Evolutionary conservation across 352 stramenopile species (phyloP), one percentile per base, ranked within the genome.

Genomic region (Phytopythium litorale): DNA sequence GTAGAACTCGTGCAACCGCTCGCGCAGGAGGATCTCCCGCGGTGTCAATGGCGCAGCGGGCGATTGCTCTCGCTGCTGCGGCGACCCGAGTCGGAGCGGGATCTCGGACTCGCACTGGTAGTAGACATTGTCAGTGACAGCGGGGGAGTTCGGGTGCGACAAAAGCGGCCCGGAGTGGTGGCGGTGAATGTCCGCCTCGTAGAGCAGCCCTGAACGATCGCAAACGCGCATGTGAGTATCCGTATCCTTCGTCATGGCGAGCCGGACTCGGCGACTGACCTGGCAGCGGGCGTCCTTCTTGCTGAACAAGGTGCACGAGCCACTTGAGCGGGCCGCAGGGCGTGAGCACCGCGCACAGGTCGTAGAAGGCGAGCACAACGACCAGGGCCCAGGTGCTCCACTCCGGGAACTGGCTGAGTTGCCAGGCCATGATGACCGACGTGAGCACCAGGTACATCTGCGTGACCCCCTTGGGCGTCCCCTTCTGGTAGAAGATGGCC

Each of bases 321-420:
- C 90, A 96, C 62, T 98, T 98, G 28, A 99, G 72, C 23, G 98
- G 98, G 6, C 98, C 98, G 75, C 96, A 99, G 0, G 98, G 98
- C n/a, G 97, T 98, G n/a, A 99, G 73, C 9, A 99, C 98, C 4
- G 98, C 98, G 66, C 96, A 99, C n/a, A 99, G 73, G 78, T 99
- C 98, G 75, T 99, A 99, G 40, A 99, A 89, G 1, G 96, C 98
- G 40, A 99, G 81, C 54, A 99, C 96, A 15, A 98, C 84, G 19
- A 97, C 80, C 5, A 98, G 69, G 0, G 87, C 87, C 91, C 91
- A 98, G 16, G 88, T 96, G 53, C 82, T 97, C 89, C 89, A 98
- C 64, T 98, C 92, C 37, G 97, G 96, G 59, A 99, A 98, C 72
- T 98, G 92, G 2, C 90, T 92, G 16, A 99, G 73, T 58, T 99